These are phyloP conservation scores for Micractinium sp. DNA, from an alignment of 139 green algal genomes.

Conservation along the genomic window DNA sequence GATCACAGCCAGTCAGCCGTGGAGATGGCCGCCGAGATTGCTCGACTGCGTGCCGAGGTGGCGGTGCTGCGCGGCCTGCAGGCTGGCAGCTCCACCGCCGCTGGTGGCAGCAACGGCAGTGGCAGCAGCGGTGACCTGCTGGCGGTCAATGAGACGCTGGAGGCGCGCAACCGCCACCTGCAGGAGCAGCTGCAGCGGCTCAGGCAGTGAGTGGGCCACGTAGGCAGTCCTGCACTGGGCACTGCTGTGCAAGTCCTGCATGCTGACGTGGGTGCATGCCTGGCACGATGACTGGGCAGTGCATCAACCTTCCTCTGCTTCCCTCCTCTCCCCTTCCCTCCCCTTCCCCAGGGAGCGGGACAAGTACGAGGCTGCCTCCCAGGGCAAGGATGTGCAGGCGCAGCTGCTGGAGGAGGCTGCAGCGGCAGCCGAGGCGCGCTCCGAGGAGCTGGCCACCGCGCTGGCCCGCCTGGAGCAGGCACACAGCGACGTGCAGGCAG, in stretches of 20 bases:
- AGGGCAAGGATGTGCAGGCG: neutral
- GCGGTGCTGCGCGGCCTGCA: constrained; percentile 19
- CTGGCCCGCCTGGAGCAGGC: constrained; percentile 27
- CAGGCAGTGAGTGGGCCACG: neutral
- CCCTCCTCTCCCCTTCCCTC: neutral
- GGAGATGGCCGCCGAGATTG: constrained; percentile 41
- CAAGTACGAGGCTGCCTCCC: neutral
- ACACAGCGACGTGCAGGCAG: constrained; percentile 13
- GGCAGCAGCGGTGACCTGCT: constrained; percentile 1
- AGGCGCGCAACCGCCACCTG: neutral
- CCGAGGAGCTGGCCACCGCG: neutral
- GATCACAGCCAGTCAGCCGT: constrained; percentile 46
- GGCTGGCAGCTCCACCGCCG: neutral
- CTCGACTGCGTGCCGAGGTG: constrained; percentile 42
- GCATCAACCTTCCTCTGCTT: neutral
- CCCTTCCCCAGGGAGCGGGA: constrained; percentile 44
- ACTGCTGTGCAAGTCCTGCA: neutral
- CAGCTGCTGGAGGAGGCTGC: constrained; percentile 24
- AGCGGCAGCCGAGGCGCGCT: neutral
- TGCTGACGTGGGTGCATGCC: neutral
- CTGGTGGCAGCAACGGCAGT: neutral
- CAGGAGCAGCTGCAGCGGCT: constrained; percentile 22
- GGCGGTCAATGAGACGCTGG: constrained; percentile 14
- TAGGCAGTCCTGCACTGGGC: neutral
- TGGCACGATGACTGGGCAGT: neutral